Conservation (phyloP, 2,329 filamentous ascomycete species). For the Nakataea oryzae region DNA sequence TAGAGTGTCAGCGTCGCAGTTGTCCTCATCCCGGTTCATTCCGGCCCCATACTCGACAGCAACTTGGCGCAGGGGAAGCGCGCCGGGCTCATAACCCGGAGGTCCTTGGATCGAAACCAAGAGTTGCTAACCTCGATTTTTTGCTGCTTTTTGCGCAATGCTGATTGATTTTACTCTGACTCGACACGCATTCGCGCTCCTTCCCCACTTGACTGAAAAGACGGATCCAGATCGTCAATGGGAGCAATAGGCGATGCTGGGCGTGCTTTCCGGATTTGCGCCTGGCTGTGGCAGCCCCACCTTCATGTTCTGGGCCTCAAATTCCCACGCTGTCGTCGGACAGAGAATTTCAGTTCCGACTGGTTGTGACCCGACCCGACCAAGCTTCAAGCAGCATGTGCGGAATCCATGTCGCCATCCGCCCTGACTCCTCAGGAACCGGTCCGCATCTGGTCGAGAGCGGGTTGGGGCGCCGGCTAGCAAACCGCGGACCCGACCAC, state of each 20-base stretch:
- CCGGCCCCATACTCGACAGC: background rate
- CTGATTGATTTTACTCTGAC: background rate
- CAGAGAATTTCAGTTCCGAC: background rate
- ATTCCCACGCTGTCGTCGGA: background rate
- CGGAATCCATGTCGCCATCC: conserved; percentile 46
- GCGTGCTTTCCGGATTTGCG: too few relatives aligned
- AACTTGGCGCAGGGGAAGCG: conserved; percentile 7
- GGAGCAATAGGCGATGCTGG: too few relatives aligned
- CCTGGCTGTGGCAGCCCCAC: too few relatives aligned
- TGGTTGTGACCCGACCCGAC: background rate
- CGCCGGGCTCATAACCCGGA: conserved; percentile 19
- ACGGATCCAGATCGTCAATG: too few relatives aligned
- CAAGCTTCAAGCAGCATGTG: conserved; percentile 36
- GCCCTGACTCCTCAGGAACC: conserved; percentile 18
- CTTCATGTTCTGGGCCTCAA: background rate
- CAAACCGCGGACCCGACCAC: conserved; percentile 51
- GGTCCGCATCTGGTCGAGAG: conserved; percentile 14
- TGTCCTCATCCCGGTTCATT: background rate
- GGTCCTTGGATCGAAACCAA: conserved; percentile 14
- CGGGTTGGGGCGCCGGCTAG: conserved; percentile 33
- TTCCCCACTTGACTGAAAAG: too few relatives aligned
- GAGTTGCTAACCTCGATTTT: conserved; percentile 6
- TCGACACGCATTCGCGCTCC: too few relatives aligned
- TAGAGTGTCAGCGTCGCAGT: too few relatives aligned
- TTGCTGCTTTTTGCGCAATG: background rate